Conservation (phyloP, 1,284 basidiomycete genomes). For the Ustilago vetiveriae region DNA sequence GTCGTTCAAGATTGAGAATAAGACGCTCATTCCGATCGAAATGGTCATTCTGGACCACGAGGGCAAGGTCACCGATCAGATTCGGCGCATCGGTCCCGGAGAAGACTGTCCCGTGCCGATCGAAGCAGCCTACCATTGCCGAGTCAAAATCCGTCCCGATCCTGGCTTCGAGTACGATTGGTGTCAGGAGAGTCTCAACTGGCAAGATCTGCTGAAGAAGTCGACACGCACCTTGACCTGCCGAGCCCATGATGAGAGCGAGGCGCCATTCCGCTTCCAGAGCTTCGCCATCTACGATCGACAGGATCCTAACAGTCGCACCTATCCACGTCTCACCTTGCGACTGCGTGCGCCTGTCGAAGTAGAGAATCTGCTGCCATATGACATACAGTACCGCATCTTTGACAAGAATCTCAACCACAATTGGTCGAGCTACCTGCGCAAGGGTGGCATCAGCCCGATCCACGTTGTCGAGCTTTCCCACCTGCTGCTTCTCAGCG, state of each 20-base stretch:
- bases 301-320: conserved; percentile 72
- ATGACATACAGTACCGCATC: conserved; percentile 90
- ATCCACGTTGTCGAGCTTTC: conserved; percentile 94
- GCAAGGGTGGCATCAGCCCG: conserved; percentile 93
- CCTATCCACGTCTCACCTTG: conserved; percentile 84
- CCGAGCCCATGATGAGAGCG: conserved; percentile 80
- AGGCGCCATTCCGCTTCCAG: conserved; percentile 95
- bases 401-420: conserved; percentile 95
- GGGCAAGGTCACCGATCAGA: conserved; percentile 80
- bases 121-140: conserved; percentile 84
- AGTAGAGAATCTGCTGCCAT: conserved; percentile 94
- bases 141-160: conserved; percentile 89
- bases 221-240: conserved; percentile 85
- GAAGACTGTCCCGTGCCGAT: conserved; percentile 89
- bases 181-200: conserved; percentile 83
- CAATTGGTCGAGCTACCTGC: conserved; percentile 82
- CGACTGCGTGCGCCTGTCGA: conserved; percentile 94
- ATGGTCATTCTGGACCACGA: conserved; percentile 86
- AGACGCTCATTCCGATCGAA: conserved; percentile 91
- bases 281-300: conserved; percentile 85
- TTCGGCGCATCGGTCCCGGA: conserved; percentile 91
- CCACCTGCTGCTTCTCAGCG: conserved; percentile 92
- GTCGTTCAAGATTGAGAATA: conserved; percentile 90
- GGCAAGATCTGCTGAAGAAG: conserved; percentile 84
- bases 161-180: conserved; percentile 95